Evolutionary conservation across 768 basidiomycete genomes (phyloP).

Genomic region (Rhizopogon roseolus): DNA sequence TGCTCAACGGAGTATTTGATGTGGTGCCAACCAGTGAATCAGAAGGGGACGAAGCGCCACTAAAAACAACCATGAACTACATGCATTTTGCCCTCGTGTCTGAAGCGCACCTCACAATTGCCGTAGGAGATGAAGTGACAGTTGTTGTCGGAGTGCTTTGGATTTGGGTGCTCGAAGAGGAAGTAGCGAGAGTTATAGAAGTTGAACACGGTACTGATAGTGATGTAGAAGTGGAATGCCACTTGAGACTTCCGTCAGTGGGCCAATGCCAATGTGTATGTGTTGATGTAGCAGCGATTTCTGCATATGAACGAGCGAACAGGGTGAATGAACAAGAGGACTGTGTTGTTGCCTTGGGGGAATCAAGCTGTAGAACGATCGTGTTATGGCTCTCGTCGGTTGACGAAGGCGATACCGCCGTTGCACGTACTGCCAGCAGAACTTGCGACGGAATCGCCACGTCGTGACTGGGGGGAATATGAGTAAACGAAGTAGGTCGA

Average conservation of each 20-base stretch:
- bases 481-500: too few relatives aligned
- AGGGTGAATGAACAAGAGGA: background rate
- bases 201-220: background rate
- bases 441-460: too few relatives aligned
- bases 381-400: too few relatives aligned
- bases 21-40: background rate
- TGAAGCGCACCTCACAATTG: constrained; percentile 9
- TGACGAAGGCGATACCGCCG: background rate
- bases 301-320: too few relatives aligned
- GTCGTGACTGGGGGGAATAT: background rate
- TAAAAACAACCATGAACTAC: background rate
- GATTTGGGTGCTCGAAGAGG: too few relatives aligned
- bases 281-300: background rate
- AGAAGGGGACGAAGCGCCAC: background rate
- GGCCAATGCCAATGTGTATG: too few relatives aligned
- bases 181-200: background rate
- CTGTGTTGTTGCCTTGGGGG: background rate
- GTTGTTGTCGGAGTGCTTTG: background rate
- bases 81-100: background rate
- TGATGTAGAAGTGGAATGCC: background rate
- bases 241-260: background rate
- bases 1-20: background rate
- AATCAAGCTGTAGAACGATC: background rate
- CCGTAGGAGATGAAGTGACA: background rate
- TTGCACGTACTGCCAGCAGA: too few relatives aligned